Percentiles rank a stretch among this genome's conserved stretches.
Conservation (phyloP, 2,329 filamentous ascomycete species). For the Trichoderma harzianum region DNA sequence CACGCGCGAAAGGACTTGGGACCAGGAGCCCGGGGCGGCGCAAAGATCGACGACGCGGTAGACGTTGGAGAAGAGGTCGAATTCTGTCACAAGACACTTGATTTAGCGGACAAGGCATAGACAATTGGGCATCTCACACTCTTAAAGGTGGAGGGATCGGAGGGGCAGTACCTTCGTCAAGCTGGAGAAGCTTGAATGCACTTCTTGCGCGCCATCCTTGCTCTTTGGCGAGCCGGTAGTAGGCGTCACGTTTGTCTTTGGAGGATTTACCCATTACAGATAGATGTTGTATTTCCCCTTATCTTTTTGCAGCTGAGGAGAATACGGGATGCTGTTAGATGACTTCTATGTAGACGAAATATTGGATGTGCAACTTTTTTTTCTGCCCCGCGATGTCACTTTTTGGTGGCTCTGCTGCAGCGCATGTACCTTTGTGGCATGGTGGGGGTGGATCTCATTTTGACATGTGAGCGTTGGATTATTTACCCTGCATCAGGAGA, state of each 20-base stretch:
- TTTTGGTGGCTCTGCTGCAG: constrained; percentile 1
- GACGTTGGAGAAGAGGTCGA: constrained; percentile 87
- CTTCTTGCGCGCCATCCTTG: constrained; percentile 97
- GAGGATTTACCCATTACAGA: constrained; percentile 86
- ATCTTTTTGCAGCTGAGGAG: neutral
- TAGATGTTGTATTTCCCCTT: neutral
- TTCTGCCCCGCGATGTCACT: constrained; percentile 16
- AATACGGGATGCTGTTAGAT: neutral
- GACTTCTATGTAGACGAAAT: neutral
- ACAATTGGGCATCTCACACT: neutral
- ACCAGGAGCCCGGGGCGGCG: constrained; percentile 95
- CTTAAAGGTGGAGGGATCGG: too few relatives aligned
- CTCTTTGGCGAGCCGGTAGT: constrained; percentile 96
- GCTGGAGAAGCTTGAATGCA: constrained; percentile 93
- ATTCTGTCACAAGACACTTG: constrained; percentile 53
- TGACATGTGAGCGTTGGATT: neutral
- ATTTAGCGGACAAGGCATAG: neutral
- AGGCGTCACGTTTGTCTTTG: constrained; percentile 97
- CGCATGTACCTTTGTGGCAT: neutral
- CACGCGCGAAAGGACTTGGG: constrained; percentile 89
- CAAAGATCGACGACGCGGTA: constrained; percentile 94
- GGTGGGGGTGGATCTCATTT: neutral
- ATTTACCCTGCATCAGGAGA: neutral
- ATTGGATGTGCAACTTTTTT: constrained; percentile 5
- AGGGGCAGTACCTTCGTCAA: constrained; percentile 65